Conservation (phyloP, 2,329 filamentous ascomycete species). For the Talaromyces sp. region DNA sequence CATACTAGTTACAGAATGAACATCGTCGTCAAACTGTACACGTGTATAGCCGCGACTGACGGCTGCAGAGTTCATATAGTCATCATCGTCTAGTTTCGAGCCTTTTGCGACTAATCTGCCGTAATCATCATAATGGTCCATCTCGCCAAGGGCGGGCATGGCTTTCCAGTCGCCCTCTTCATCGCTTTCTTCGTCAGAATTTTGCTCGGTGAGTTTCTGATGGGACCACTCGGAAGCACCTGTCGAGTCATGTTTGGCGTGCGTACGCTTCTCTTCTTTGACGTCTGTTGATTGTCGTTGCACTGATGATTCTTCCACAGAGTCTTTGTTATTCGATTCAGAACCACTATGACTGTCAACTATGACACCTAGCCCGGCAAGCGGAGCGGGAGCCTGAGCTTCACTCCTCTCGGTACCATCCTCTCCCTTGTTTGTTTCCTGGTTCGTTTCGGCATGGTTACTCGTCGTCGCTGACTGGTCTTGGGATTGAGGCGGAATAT, state of each 20-base stretch:
- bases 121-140: conserved; percentile 94
- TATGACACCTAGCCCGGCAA: conserved; percentile 11
- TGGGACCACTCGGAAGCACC: conserved; percentile 83
- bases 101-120: conserved; percentile 82
- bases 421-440: conserved; percentile 4
- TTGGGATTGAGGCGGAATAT: background rate
- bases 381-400: conserved; percentile 3
- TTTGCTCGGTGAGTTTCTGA: conserved; percentile 64
- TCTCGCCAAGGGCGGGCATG: conserved; percentile 90
- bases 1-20: conserved; percentile 88
- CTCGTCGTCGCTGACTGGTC: background rate
- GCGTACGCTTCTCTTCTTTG: conserved; percentile 18
- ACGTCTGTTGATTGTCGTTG: conserved; percentile 15
- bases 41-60: conserved; percentile 94
- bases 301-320: background rate
- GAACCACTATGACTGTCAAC: background rate
- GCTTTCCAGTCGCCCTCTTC: conserved; percentile 80
- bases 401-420: background rate
- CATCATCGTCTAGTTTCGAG: conserved; percentile 65
- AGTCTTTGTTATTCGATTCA: background rate
- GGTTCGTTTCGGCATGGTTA: background rate
- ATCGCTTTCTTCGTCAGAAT: conserved; percentile 46
- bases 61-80: conserved; percentile 76
- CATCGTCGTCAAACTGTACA: conserved; percentile 93
- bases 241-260: conserved; percentile 26